phyloP scores from a whole-genome alignment of 257 asterid genomes.

The Plantago major region DNA sequence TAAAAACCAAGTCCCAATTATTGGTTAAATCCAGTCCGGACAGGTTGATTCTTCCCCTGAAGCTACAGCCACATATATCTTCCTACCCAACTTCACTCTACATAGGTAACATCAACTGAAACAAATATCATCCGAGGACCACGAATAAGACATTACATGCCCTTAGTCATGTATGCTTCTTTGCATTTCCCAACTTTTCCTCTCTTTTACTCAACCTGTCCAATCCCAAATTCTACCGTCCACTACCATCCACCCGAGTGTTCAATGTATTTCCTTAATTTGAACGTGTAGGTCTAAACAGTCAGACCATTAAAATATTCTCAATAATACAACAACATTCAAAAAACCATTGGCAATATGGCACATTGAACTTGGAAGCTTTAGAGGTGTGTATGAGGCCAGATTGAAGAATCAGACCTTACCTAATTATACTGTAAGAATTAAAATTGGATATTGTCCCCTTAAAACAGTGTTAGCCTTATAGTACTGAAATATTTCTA shows the following conservation, averaged over 20 bases:
- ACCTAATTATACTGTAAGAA: not conserved
- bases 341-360: too few species aligned
- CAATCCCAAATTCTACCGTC: not conserved
- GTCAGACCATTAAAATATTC: not conserved
- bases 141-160: slow-evolving; percentile 13
- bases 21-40: slow-evolving; percentile 34
- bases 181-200: too few species aligned
- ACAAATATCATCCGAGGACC: slow-evolving; percentile 22
- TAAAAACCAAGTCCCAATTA: slow-evolving; percentile 41
- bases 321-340: too few species aligned
- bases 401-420: not conserved
- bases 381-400: too few species aligned
- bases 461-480: slow-evolving; percentile 1
- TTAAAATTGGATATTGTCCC: not conserved
- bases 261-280: too few species aligned
- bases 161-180: slow-evolving; percentile 6
- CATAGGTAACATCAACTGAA: too few species aligned
- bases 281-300: too few species aligned
- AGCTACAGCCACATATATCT: slow-evolving; percentile 41
- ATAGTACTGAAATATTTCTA: not conserved
- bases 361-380: not conserved
- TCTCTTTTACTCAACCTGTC: slow-evolving; percentile 18
- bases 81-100: too few species aligned
- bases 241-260: too few species aligned
- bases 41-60: slow-evolving; percentile 50